Conservation (phyloP, 2,329 filamentous ascomycete species). For the Triangularia verruculosa region DNA sequence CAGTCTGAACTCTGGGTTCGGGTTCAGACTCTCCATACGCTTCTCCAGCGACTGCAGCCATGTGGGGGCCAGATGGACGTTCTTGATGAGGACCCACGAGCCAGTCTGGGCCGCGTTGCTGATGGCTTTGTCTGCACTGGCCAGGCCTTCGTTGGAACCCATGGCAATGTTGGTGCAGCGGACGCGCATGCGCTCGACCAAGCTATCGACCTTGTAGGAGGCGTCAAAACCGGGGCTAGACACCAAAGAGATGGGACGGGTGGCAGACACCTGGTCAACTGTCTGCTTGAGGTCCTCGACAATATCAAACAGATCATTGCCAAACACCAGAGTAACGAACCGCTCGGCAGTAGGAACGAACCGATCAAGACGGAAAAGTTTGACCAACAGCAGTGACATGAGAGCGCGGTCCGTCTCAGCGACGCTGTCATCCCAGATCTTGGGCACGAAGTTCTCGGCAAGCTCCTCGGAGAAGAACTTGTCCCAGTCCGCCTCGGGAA, state of each 20-base stretch:
- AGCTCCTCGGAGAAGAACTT: constrained; percentile 81
- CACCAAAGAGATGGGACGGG: constrained; percentile 83
- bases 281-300: constrained; percentile 83
- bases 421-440: constrained; percentile 65
- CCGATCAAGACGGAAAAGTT: constrained; percentile 90
- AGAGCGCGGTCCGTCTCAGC: constrained; percentile 72
- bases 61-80: constrained; percentile 91
- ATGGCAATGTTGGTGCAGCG: constrained; percentile 97
- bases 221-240: constrained; percentile 97
- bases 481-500: constrained; percentile 68
- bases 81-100: constrained; percentile 97
- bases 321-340: constrained; percentile 87
- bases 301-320: constrained; percentile 74
- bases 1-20: constrained; percentile 86
- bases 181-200: constrained; percentile 79
- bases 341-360: constrained; percentile 90
- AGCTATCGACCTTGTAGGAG: constrained; percentile 95
- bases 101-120: constrained; percentile 87
- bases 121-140: constrained; percentile 93
- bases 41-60: constrained; percentile 98
- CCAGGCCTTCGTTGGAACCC: constrained; percentile 92
- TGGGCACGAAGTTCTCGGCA: constrained; percentile 79
- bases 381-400: constrained; percentile 82
- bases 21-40: constrained; percentile 90
- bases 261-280: constrained; percentile 78